Percentiles rank a stretch among this genome's conserved stretches.
Evolutionary conservation across 768 basidiomycete species (phyloP).

Genomic region (Xanthoconium stramineum): DNA sequence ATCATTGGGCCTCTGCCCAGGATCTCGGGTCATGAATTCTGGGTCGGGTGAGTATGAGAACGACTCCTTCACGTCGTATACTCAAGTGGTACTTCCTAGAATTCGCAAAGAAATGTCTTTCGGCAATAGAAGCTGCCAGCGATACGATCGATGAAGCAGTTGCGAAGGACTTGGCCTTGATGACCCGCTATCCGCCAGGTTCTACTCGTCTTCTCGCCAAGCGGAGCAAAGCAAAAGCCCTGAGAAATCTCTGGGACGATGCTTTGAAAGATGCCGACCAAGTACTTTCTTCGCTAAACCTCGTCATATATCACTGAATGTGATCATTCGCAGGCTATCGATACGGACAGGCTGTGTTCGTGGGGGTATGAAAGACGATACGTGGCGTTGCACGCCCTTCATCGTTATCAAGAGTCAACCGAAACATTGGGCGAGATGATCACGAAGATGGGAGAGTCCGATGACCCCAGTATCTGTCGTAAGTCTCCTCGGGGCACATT

Average conservation of each 20-base stretch:
- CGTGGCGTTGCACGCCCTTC: background rate
- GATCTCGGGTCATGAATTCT: background rate
- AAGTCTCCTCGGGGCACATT: background rate
- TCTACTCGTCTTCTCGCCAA: background rate
- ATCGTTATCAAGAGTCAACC: background rate
- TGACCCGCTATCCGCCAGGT: background rate
- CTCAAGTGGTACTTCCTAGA: background rate
- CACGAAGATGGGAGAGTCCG: background rate
- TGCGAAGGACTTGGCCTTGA: background rate
- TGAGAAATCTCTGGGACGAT: background rate
- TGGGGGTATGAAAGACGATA: background rate
- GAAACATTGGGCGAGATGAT: background rate
- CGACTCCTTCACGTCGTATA: background rate
- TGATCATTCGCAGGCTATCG: background rate
- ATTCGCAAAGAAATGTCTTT: background rate
- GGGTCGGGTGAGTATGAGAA: constrained; percentile 1
- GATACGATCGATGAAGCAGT: background rate
- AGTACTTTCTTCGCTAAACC: background rate
- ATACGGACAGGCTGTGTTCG: background rate
- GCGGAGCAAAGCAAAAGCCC: background rate
- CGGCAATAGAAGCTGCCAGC: background rate
- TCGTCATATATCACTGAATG: background rate
- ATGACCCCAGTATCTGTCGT: background rate
- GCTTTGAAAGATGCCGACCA: background rate
- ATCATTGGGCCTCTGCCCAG: constrained; percentile 1